Conservation (phyloP, 148 eudicot species). For the Selenicereus undatus region DNA sequence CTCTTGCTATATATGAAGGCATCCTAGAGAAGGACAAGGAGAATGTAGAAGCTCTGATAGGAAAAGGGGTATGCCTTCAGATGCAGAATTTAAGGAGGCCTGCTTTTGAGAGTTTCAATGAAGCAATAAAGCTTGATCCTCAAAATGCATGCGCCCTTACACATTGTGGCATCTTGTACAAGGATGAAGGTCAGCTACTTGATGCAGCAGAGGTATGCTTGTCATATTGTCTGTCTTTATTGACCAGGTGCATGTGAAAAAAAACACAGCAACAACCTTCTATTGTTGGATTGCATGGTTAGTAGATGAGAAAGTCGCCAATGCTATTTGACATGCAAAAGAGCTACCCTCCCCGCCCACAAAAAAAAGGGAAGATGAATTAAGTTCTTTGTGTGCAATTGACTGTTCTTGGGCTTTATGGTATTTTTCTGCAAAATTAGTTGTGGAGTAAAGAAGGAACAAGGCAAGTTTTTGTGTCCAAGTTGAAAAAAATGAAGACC, state of each 20-base stretch:
- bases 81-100: slow-evolving; percentile 71
- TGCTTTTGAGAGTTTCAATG: slow-evolving; percentile 81
- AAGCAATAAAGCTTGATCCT: slow-evolving; percentile 77
- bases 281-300: neutral
- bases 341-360: neutral
- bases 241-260: neutral
- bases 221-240: slow-evolving; percentile 12
- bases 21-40: slow-evolving; percentile 67
- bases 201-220: slow-evolving; percentile 93
- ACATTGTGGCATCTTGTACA: slow-evolving; percentile 86
- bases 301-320: neutral
- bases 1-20: slow-evolving; percentile 66
- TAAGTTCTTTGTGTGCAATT: neutral
- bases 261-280: neutral
- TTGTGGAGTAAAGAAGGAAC: neutral
- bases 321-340: neutral
- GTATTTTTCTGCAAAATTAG: neutral
- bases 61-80: slow-evolving; percentile 94
- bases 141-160: slow-evolving; percentile 93
- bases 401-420: neutral
- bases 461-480: neutral
- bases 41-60: slow-evolving; percentile 80
- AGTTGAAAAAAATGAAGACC: neutral
- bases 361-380: neutral
- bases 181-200: slow-evolving; percentile 84